Percentiles rank a stretch among this genome's conserved stretches.
Conservation (phyloP, 352 stramenopile species). For the Globisporangium polare region DNA sequence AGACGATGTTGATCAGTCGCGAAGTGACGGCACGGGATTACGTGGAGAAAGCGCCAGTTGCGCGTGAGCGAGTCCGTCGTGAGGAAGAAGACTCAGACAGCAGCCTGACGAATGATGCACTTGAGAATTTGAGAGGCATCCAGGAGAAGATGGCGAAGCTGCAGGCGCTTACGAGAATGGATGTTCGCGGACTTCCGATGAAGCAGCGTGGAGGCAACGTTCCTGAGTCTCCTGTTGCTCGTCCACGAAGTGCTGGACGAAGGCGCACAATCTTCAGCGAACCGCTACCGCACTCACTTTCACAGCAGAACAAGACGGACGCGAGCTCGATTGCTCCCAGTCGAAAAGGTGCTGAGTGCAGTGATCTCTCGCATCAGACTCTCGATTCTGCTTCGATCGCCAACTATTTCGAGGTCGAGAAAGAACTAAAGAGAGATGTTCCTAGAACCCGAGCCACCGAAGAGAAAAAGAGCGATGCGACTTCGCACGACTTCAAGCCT, state of each 20-base stretch:
- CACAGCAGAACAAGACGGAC: neutral
- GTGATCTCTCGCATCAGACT: neutral
- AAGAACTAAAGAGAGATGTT: conserved; percentile 3
- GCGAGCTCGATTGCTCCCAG: neutral
- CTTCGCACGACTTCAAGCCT: neutral
- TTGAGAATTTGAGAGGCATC: conserved; percentile 16
- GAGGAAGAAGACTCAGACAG: neutral
- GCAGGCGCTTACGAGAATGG: conserved; percentile 9
- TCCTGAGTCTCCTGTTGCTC: neutral
- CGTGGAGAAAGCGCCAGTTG: neutral
- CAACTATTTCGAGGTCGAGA: neutral
- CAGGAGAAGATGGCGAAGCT: conserved; percentile 14
- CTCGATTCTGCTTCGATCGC: neutral
- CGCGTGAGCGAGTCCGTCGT: neutral
- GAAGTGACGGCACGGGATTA: neutral
- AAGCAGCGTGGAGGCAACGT: neutral
- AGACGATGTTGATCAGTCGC: conserved; percentile 15
- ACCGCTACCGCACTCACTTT: neutral
- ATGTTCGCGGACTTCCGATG: conserved; percentile 14
- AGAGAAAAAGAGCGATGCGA: neutral
- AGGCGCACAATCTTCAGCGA: neutral
- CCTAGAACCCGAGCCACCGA: neutral
- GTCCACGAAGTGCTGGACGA: neutral
- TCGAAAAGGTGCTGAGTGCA: neutral
- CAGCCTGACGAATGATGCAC: conserved; percentile 7